Percentiles rank a stretch among this genome's conserved stretches.
phyloP scores from a whole-genome alignment of 2,329 filamentous ascomycete species.

The Sporothrix brasiliensis region DNA sequence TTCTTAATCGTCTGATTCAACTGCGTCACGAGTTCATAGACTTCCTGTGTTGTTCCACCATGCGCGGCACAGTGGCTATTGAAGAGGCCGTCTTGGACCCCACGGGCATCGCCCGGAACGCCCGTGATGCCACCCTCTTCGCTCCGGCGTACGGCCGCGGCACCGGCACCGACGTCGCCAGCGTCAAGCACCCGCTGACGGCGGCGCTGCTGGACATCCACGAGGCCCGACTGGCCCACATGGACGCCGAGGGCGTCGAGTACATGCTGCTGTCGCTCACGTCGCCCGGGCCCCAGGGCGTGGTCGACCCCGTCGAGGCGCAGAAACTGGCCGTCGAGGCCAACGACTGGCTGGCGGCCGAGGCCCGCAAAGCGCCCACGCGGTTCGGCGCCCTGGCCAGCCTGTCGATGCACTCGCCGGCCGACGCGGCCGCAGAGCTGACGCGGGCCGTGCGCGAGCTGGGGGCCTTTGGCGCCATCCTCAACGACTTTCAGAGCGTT shows the following conservation, averaged over 20 bases:
- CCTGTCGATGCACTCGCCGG: slow-evolving; percentile 43
- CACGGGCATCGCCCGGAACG: slow-evolving; percentile 40
- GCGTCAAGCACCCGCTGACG: slow-evolving; percentile 38
- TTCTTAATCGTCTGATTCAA: not conserved
- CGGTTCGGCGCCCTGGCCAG: slow-evolving; percentile 43
- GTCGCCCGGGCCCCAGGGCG: slow-evolving; percentile 43
- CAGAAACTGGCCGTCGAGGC: slow-evolving; percentile 38
- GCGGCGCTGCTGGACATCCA: slow-evolving; percentile 43
- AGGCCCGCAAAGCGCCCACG: slow-evolving; percentile 39
- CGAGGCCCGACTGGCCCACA: slow-evolving; percentile 39
- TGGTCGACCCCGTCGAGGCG: slow-evolving; percentile 39
- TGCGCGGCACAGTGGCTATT: slow-evolving; percentile 43
- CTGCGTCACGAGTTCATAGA: too few species aligned
- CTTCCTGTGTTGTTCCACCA: not conserved
- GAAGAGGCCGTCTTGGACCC: slow-evolving; percentile 45
- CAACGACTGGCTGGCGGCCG: slow-evolving; percentile 44
- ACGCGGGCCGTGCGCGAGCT: slow-evolving; percentile 41
- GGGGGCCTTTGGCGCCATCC: slow-evolving; percentile 43
- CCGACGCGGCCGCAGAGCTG: slow-evolving; percentile 41
- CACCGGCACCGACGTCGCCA: slow-evolving; percentile 32
- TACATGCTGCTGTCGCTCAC: slow-evolving; percentile 46
- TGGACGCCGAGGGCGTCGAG: slow-evolving; percentile 45
- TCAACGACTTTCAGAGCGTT: slow-evolving; percentile 44
- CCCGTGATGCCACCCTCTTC: slow-evolving; percentile 40
- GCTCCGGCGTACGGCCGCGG: slow-evolving; percentile 34